Conservation (phyloP, 768 basidiomycete genomes). For the Xerocomus brunneocitrinus region DNA sequence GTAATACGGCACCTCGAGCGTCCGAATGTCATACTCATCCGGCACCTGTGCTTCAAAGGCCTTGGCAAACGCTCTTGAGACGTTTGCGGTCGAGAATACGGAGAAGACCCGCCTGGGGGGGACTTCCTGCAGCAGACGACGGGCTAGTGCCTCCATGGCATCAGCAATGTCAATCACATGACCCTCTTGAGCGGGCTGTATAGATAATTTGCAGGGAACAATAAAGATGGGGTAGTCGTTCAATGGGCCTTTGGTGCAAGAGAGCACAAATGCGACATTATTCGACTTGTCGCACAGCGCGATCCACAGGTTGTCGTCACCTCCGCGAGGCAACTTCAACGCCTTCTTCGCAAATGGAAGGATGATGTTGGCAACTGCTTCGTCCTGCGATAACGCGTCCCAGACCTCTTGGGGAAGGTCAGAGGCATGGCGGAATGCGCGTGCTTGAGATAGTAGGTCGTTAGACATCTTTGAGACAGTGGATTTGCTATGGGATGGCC, state of each 20-base stretch:
- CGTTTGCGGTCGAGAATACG: constrained; percentile 51
- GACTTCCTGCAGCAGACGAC: constrained; percentile 9
- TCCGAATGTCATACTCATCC: constrained; percentile 15
- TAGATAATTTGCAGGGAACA: constrained; percentile 5
- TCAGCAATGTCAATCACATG: not conserved
- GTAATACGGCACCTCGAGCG: constrained; percentile 48
- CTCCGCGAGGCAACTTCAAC: not conserved
- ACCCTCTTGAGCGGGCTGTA: constrained; percentile 8
- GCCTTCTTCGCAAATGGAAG: constrained; percentile 36
- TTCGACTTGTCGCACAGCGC: constrained; percentile 17
- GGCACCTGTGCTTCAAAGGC: constrained; percentile 38
- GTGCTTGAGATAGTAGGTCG: not conserved
- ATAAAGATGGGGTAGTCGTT: constrained; percentile 57
- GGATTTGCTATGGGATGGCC: not conserved
- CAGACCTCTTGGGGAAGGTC: constrained; percentile 27
- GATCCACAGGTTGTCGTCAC: constrained; percentile 26
- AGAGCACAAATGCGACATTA: constrained; percentile 41
- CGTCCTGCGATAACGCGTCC: constrained; percentile 25
- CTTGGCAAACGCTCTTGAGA: constrained; percentile 43
- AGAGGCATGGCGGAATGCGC: not conserved
- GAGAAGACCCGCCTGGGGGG: constrained; percentile 41
- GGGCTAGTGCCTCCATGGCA: constrained; percentile 9
- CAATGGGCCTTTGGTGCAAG: constrained; percentile 50
- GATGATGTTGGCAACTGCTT: constrained; percentile 37
- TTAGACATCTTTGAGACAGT: not conserved